Percentiles rank a stretch among this genome's conserved stretches.
Conservation (phyloP, 2,329 filamentous ascomycete genomes). For the Xylariaceae sp. region DNA sequence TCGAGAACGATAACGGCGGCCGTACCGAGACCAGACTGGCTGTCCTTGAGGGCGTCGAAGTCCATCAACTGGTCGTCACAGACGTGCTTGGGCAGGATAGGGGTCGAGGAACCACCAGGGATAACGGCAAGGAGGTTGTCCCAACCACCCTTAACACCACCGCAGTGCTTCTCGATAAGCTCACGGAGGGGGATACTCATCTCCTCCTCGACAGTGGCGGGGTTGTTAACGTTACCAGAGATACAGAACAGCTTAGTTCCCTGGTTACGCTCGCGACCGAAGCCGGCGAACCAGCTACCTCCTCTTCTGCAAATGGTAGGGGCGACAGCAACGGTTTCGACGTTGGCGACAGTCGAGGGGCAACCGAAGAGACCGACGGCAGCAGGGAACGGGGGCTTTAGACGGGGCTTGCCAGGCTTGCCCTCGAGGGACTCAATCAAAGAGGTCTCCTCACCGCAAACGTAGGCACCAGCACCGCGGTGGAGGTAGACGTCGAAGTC, state of each 20-base stretch:
- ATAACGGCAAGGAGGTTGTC: conserved; percentile 95
- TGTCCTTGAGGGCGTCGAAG: conserved; percentile 97
- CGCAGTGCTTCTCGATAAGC: conserved; percentile 97
- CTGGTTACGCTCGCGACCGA: conserved; percentile 92
- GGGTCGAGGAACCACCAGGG: conserved; percentile 92
- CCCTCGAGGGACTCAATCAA: conserved; percentile 97
- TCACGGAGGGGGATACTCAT: conserved; percentile 97
- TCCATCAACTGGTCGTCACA: conserved; percentile 98
- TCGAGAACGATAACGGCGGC: conserved; percentile 99
- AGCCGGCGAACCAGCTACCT: conserved; percentile 84
- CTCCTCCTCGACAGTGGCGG: conserved; percentile 95
- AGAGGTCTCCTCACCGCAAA: conserved; percentile 97
- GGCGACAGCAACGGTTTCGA: conserved; percentile 92
- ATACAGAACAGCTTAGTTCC: conserved; percentile 99
- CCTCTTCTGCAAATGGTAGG: conserved; percentile 94
- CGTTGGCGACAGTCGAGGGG: conserved; percentile 95
- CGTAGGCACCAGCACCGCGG: conserved; percentile 94
- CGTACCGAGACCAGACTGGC: conserved; percentile 92
- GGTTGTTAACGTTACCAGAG: conserved; percentile 98
- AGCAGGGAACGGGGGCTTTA: conserved; percentile 98
- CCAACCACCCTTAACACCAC: conserved; percentile 93
- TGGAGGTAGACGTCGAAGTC: conserved; percentile 97
- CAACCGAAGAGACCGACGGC: conserved; percentile 97
- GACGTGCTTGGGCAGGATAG: conserved; percentile 81
- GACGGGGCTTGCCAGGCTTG: conserved; percentile 95